Base-by-base conservation (phyloP, 805 yeast species). In the Brettanomyces anomalus region DNA sequence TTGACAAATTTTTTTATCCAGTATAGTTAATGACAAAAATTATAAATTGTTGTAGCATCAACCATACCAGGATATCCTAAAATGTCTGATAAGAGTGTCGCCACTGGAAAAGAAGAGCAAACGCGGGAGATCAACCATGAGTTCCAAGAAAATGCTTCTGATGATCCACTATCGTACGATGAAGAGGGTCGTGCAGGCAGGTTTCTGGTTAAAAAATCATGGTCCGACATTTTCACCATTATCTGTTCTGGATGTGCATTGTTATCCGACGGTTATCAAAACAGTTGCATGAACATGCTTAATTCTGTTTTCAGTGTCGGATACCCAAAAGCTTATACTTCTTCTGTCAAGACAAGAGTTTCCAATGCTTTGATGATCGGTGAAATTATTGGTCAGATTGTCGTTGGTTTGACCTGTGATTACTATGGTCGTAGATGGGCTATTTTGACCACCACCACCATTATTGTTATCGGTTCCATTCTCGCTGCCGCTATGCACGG, bases 181-280 rank as follows among this genome's bases (percentile, higher is more conserved):
- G 49, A 40, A 20, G 52, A 47, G 16, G 47, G 37, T 7, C 43
- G 60, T 36, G 31, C 38, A 8, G 36, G 40, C 18, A 44, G 60
- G 17, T 54, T 46, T 42, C 7, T n/a, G 5, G 49, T 50, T 43
- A 57, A 55, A 47, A 61, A 57, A 44, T 53, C 66, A 1, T 36
- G 51, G 36, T 56, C 66, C 4, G 70, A 66, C 48, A 58, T 66
- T 39, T 51, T 68, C 49, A 62, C 79, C 43, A 76, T 82, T 47
- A 54, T 78, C 37, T 76, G 85, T 61, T 68, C 88, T 19, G 90
- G 93, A 13, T 79, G 76, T 49, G 93, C 89, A 0, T 69, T 84
- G 55, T 75, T 81, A 52, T 76, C 84, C 18, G 93, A 84, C 61
- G 62, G 62, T 16, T 57, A 55, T 44, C 60, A 55, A 39, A 53